These are phyloP conservation scores for Colletotrichum orchidophilum DNA, from an alignment of 2,329 filamentous ascomycete species.

Conservation along the genomic window DNA sequence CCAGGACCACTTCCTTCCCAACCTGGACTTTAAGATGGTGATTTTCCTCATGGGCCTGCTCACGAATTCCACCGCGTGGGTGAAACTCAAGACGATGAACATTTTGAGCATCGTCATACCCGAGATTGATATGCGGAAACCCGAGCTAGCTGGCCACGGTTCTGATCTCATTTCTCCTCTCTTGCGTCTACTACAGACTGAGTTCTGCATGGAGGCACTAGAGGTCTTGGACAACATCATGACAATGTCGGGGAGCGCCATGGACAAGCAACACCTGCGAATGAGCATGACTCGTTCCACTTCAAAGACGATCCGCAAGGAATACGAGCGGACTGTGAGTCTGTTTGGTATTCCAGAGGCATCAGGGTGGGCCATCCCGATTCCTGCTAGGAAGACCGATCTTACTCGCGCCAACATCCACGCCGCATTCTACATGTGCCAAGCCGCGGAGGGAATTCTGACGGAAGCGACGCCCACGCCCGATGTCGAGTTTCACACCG, in stretches of 20 bases:
- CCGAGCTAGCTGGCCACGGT: constrained; percentile 88
- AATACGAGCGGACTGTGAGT: constrained; percentile 93
- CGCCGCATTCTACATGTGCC: constrained; percentile 94
- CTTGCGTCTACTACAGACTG: constrained; percentile 87
- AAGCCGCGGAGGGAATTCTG: constrained; percentile 68
- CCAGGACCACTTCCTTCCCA: constrained; percentile 80
- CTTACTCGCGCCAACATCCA: constrained; percentile 92
- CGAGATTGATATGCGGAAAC: constrained; percentile 91
- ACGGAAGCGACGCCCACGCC: constrained; percentile 75
- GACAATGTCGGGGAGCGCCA: constrained; percentile 88
- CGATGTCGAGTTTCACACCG: constrained; percentile 91
- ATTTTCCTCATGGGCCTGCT: constrained; percentile 91
- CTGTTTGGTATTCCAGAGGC: constrained; percentile 96
- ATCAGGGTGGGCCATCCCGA: constrained; percentile 94
- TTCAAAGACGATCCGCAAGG: constrained; percentile 86
- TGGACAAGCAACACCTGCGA: constrained; percentile 92
- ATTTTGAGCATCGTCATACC: constrained; percentile 87
- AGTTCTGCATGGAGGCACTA: constrained; percentile 91
- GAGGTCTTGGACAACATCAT: constrained; percentile 95
- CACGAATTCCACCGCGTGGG: constrained; percentile 88
- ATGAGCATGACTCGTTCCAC: constrained; percentile 98
- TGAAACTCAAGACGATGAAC: constrained; percentile 93
- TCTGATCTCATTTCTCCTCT: constrained; percentile 95
- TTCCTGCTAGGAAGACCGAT: constrained; percentile 89
- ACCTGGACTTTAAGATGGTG: constrained; percentile 83